Conservation (phyloP, 2,329 filamentous ascomycete genomes). For the Claviceps africana region DNA sequence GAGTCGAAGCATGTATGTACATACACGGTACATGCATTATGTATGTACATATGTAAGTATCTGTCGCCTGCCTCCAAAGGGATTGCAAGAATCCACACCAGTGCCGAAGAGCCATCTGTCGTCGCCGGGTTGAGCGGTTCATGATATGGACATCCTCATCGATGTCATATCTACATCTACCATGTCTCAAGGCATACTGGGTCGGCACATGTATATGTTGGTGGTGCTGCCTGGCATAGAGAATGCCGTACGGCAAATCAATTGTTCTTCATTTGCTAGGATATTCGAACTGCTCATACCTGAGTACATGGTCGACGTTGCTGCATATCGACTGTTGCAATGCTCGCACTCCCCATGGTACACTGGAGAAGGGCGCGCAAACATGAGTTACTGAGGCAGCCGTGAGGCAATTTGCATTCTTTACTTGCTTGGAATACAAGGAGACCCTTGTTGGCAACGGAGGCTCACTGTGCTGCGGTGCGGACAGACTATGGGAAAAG, state of each 20-base stretch:
- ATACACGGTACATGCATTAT: no score
- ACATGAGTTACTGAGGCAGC: not conserved
- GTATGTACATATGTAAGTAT: not conserved
- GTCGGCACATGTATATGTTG: not conserved
- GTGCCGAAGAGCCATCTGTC: not conserved
- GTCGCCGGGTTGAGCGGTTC: not conserved
- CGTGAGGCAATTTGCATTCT: not conserved
- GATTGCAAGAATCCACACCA: not conserved
- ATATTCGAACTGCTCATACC: not conserved
- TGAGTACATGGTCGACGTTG: not conserved
- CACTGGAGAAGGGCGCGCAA: not conserved
- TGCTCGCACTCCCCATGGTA: not conserved
- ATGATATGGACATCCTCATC: not conserved
- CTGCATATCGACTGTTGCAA: not conserved
- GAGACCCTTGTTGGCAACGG: constrained; percentile 1
- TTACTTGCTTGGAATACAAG: constrained; percentile 1
- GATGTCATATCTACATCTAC: not conserved
- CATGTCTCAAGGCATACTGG: not conserved
- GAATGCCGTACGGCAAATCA: not conserved
- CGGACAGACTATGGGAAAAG: not conserved
- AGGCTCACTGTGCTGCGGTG: not conserved
- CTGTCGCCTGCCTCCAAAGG: not conserved
- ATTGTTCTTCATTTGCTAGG: not conserved
- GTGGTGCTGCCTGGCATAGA: not conserved
- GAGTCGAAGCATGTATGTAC: not conserved